Percentiles rank a stretch among this genome's conserved stretches.
Evolutionary conservation across 2,329 filamentous ascomycete species (phyloP).

Genomic region (Scytalidium sp.): DNA sequence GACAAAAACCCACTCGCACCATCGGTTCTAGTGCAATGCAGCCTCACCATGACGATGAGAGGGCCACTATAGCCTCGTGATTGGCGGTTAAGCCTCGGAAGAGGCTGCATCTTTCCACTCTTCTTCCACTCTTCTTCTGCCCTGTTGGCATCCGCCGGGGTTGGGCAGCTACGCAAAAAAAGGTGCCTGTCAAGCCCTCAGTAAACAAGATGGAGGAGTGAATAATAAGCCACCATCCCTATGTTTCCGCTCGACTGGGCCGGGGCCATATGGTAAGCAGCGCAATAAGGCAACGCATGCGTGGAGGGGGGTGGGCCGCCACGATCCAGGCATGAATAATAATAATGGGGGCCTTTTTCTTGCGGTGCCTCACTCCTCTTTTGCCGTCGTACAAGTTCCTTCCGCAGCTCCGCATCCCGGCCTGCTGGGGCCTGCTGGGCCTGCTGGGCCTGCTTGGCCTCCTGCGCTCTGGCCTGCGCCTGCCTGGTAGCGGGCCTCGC

Average conservation of each 20-base stretch:
- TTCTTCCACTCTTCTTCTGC: background rate
- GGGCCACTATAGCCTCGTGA: slow-evolving; percentile 7
- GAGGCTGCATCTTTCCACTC: background rate
- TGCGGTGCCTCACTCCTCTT: background rate
- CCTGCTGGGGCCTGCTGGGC: too few relatives aligned
- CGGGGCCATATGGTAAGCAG: background rate
- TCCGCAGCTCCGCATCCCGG: background rate
- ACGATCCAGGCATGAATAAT: background rate
- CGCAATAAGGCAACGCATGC: too few relatives aligned
- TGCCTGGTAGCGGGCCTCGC: background rate
- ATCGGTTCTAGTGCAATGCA: slow-evolving; percentile 11
- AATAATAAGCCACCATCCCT: background rate
- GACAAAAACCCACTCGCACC: background rate
- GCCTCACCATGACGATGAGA: slow-evolving; percentile 14
- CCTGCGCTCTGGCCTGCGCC: background rate
- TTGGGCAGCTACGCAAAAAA: background rate
- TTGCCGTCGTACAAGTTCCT: background rate
- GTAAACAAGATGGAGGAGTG: background rate
- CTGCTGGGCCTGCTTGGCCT: background rate
- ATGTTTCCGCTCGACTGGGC: background rate
- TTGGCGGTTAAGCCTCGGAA: slow-evolving; percentile 4
- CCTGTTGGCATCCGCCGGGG: background rate
- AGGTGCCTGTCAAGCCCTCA: background rate
- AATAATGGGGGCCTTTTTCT: background rate
- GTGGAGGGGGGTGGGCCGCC: background rate